phyloP scores from a whole-genome alignment of 257 asterid genomes.

The Solanum lignicaule region DNA sequence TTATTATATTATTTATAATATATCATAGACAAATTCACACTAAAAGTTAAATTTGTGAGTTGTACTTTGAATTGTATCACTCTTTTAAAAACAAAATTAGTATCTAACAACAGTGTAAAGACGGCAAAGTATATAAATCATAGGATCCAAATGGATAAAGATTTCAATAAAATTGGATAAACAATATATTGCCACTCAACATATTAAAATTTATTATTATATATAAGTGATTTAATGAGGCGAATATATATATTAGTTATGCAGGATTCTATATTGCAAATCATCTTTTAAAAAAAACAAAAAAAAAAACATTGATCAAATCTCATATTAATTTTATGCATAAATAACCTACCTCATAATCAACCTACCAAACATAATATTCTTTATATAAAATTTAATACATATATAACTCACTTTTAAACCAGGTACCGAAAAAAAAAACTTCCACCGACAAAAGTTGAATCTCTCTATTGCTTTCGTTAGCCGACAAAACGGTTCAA shows the following conservation, averaged over 20 bases:
- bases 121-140: neutral
- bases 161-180: neutral
- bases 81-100: neutral
- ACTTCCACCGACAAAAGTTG: neutral
- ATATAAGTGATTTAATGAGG: neutral
- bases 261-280: no score
- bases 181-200: neutral
- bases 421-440: fast-evolving
- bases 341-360: no score
- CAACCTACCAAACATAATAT: neutral
- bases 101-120: neutral
- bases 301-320: no score
- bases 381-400: no score
- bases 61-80: neutral
- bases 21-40: neutral
- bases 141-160: neutral
- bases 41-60: neutral
- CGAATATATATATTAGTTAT: no score
- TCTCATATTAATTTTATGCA: no score
- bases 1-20: neutral
- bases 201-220: no score
- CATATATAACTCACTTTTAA: no score
- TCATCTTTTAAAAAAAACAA: no score
- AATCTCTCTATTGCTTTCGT: neutral
- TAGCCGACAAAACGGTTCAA: neutral